These are phyloP conservation scores for Monsonia emarginata DNA, from an alignment of 441 rosid genomes.

Conservation along the genomic window DNA sequence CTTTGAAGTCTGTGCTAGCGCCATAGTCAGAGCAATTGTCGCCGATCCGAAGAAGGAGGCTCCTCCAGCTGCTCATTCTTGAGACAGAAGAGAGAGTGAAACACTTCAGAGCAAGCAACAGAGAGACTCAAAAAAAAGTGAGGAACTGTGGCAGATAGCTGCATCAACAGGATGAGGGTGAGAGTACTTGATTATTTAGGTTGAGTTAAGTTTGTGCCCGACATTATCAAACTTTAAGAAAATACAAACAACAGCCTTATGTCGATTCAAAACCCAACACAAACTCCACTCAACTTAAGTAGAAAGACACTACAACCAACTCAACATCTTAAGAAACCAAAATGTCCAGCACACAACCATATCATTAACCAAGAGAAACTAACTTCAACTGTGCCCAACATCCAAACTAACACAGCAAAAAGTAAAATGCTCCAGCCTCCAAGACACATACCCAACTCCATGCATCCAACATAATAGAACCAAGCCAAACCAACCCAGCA, in stretches of 20 bases:
- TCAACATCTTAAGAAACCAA: neutral
- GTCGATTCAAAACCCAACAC: neutral
- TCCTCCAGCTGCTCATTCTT: constrained; percentile 72
- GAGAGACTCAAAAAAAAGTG: neutral
- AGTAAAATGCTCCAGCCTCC: neutral
- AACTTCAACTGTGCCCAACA: neutral
- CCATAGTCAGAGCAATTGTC: constrained; percentile 80
- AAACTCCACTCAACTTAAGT: neutral
- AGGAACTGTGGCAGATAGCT: neutral
- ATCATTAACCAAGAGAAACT: neutral
- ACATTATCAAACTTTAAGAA: neutral
- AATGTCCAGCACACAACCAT: neutral
- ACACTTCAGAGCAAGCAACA: neutral
- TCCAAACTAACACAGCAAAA: neutral
- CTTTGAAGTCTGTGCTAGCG: constrained; percentile 64
- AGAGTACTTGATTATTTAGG: neutral
- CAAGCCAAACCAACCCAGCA: neutral
- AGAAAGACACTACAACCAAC: neutral
- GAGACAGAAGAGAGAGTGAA: constrained; percentile 4
- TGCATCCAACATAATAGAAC: neutral
- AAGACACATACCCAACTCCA: neutral
- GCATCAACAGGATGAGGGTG: neutral
- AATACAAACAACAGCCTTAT: neutral
- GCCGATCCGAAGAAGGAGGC: constrained; percentile 80
- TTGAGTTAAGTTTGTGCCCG: neutral